Evolutionary conservation across 1,284 basidiomycete genomes (phyloP), one percentile per base, ranked within the genome.

Genomic region (Irpex rosettiformis): DNA sequence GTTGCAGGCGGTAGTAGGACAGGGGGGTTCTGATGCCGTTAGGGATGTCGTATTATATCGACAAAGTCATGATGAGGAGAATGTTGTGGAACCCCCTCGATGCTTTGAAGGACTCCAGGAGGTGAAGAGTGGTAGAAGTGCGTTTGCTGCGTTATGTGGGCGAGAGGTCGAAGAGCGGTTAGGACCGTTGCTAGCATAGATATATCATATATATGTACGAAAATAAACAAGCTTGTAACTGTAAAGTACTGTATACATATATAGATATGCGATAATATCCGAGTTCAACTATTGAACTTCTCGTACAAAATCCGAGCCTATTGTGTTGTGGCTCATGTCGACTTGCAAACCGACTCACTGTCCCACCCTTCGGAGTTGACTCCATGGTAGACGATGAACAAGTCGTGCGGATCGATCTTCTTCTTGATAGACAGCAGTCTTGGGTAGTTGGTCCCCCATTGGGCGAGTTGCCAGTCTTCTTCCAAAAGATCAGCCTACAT

Each of bases 41-140:
- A 71, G 72, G 62, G 81, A 88, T 22, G 73, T 89, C 22, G 72
- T 84, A 52, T 64, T 65, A 48, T 91, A 91, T 70, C 70, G 70
- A 37, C 81, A 83, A 65, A 57, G 60, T 21, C 58, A 58, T 24
- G 65, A n/a, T n/a, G n/a, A n/a, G n/a, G n/a, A 64, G 16, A 68
- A 68, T 7, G 65, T 73, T 22, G 21, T 75, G 11, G 60, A 74
- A 11, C 75, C 79, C 7, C 80, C 79, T 75, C 61, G 64, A 66
- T 40, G 62, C 6, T 5, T 6, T 48, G 5, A 40, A n/a, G 33
- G 33, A 40, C n/a, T n/a, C n/a, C 56, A 69, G 52, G 58, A 56
- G 33, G 72, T 69, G 62, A 72, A 65, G 58, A 58, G 56, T 4
- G 28, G 54, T 52, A 65, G 73, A 56, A 53, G 67, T 37, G 67